Evolutionary conservation across 345 rosid genomes (phyloP).

Genomic region (Stellera chamaejasme): DNA sequence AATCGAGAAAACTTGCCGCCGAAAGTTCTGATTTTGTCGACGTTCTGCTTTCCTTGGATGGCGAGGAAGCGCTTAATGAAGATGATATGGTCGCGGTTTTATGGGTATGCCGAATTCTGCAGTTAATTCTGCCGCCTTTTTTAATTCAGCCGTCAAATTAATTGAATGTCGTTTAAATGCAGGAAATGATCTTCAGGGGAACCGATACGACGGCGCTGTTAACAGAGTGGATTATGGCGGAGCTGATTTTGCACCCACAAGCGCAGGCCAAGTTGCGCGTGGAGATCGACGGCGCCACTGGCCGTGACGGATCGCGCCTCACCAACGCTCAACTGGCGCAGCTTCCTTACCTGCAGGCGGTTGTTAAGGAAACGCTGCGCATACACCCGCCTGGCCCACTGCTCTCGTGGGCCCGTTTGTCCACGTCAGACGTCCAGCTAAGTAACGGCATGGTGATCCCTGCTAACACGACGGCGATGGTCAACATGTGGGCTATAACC

Average conservation of each 20-base stretch:
- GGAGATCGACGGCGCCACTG: slow-evolving; percentile 27
- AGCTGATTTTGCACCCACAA: slow-evolving; percentile 54
- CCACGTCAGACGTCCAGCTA: slow-evolving; percentile 72
- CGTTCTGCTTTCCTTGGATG: slow-evolving; percentile 61
- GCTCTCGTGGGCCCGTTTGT: slow-evolving; percentile 81
- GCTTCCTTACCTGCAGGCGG: slow-evolving; percentile 66
- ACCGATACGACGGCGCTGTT: slow-evolving; percentile 81
- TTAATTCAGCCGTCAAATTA: no score
- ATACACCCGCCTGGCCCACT: slow-evolving; percentile 94
- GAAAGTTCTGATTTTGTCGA: slow-evolving; percentile 67
- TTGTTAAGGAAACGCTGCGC: slow-evolving; percentile 64
- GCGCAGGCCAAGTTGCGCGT: slow-evolving; percentile 44
- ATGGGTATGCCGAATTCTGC: slow-evolving; percentile 43
- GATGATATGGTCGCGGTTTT: slow-evolving; percentile 86
- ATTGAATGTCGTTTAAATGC: background rate
- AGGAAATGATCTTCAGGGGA: slow-evolving; percentile 95
- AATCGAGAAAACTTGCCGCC: slow-evolving; percentile 7
- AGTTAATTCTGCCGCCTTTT: background rate
- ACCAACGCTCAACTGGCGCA: slow-evolving; percentile 47
- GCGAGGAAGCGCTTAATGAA: slow-evolving; percentile 63
- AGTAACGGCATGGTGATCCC: slow-evolving; percentile 78
- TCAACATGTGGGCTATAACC: slow-evolving; percentile 98
- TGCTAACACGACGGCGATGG: slow-evolving; percentile 77
- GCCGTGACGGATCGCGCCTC: slow-evolving; percentile 7
- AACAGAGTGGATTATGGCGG: slow-evolving; percentile 94